A percentile compares a stretch with the other conserved stretches of the same genome.
Evolutionary conservation across 306 rosid genomes (phyloP).

Genomic region (Cicer arietinum): DNA sequence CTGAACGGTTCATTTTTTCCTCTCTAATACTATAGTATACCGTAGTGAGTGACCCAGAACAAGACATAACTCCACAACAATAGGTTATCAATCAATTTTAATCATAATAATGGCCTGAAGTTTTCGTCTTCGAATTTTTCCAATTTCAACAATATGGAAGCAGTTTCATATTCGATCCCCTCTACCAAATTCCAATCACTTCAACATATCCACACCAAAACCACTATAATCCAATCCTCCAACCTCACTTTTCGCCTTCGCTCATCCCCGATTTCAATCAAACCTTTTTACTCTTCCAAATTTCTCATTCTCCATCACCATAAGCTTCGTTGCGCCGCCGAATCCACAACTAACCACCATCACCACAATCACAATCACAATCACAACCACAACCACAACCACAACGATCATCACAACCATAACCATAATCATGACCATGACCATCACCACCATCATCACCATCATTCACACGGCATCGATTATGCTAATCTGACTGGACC

Average conservation of each 20-base stretch:
- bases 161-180: constrained; percentile 51
- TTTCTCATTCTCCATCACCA: constrained; percentile 47
- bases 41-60: neutral
- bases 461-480: constrained; percentile 50
- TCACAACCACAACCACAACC: neutral
- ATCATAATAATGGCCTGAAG: constrained; percentile 39
- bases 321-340: constrained; percentile 46
- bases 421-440: constrained; percentile 4
- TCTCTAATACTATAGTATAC: neutral
- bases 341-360: constrained; percentile 48
- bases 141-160: constrained; percentile 56
- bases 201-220: constrained; percentile 27
- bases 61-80: neutral
- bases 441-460: constrained; percentile 54
- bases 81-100: no score
- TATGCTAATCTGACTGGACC: constrained; percentile 57
- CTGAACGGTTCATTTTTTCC: constrained; percentile 42
- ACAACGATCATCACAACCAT: constrained; percentile 15
- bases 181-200: constrained; percentile 51
- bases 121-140: neutral
- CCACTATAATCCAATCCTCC: constrained; percentile 47
- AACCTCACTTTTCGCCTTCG: constrained; percentile 36
- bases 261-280: constrained; percentile 46
- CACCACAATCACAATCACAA: constrained; percentile 24
- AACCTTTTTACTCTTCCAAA: constrained; percentile 43